These are phyloP conservation scores for Dryas octopetala DNA, from an alignment of 306 rosid species.

Conservation along the genomic window DNA sequence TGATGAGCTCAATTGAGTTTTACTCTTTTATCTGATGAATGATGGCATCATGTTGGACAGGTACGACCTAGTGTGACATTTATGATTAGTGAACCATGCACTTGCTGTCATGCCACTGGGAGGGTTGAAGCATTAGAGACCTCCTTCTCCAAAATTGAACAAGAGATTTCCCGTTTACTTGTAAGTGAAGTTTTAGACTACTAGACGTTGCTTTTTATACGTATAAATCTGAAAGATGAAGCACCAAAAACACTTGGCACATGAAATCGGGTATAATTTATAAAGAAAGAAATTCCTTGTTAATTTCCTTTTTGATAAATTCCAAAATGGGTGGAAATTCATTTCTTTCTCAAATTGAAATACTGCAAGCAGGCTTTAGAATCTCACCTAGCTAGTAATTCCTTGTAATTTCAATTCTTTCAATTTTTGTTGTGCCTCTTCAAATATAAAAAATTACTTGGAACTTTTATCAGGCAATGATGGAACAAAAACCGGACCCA, in stretches of 20 bases:
- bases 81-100: conserved; percentile 95
- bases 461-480: conserved; percentile 58
- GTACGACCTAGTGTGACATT: conserved; percentile 97
- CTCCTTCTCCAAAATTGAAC: conserved; percentile 91
- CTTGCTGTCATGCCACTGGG: conserved; percentile 92
- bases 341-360: neutral
- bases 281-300: too few species aligned
- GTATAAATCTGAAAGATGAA: neutral
- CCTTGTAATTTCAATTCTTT: neutral
- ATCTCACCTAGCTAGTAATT: neutral
- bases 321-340: neutral
- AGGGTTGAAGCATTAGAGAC: conserved; percentile 98
- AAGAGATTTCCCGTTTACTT: conserved; percentile 80
- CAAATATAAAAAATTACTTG: neutral
- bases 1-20: neutral
- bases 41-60: conserved; percentile 46
- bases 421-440: neutral
- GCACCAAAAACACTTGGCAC: neutral
- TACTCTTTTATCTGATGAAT: conserved; percentile 19
- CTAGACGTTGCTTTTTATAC: conserved; percentile 4
- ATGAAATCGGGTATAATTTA: neutral
- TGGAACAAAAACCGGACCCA: conserved; percentile 60
- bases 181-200: conserved; percentile 49
- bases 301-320: neutral
- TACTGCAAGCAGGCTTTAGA: neutral